Base-by-base conservation (phyloP, 208 protist species). In the Trypanosoma melophagium region DNA sequence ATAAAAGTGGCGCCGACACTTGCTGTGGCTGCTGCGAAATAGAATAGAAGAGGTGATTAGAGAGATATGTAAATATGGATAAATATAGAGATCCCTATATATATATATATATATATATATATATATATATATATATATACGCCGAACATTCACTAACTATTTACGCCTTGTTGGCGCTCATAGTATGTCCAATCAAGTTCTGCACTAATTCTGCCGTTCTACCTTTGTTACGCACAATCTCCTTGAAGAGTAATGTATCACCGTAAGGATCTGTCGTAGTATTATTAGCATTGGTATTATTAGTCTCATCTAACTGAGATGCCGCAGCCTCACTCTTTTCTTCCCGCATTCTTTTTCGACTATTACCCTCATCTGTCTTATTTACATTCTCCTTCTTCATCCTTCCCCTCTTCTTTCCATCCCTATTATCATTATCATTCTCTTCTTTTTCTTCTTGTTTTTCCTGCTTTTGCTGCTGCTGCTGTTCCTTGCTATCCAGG, bases 211-310 rank as follows among this genome's bases (percentile, higher is more conserved):
- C 19, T 14, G 63, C 24, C 45, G 59, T 44, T 25, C 52, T 68
- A n/a, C 62, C 64, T 17, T 21, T 44, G 17, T 7, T 35, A 1
- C 63, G 38, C 22, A 44, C 61, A 19, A 66, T 47, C 45, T 56
- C 60, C 22, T 51, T 69, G 44, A 79, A 74, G 22, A 79, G 66
- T 54, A 74, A 66, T 24, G 52, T 28, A 40, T 71, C 74, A 45
- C 67, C 64, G 14, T 66, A 74, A 5, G 60, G 63, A 49, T 74
- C 64, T 9, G 38, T 25, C 3, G 22, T 44, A 22, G 56, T 74
- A 31, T 51, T 41, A 44, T 31, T 60, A 13, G 7, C 53, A 21
- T 10, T 52, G 13, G 5, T 52, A 17, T 56, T 47, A 25, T 64
- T 47, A 21, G 51, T 19, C 8, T 22, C 25, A 24, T 16, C 35